A percentile compares a stretch with the other conserved stretches of the same genome.
Evolutionary conservation across 1,284 basidiomycete genomes (phyloP).

Genomic region (Ceratobasidium theobromae): DNA sequence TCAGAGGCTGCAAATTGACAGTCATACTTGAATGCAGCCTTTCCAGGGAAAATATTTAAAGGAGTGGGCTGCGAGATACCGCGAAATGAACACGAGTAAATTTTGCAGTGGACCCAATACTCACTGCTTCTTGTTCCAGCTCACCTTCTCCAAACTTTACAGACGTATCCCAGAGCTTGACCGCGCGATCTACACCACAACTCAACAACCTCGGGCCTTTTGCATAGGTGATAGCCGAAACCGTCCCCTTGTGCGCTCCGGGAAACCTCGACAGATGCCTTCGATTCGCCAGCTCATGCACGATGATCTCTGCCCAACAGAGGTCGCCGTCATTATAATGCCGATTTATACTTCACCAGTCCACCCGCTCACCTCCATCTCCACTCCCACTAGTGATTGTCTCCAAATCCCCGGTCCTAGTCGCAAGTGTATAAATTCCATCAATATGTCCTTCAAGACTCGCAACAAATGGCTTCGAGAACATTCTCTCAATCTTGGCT

Average conservation of each 20-base stretch:
- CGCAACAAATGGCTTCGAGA: slow-evolving; percentile 94
- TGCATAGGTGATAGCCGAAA: slow-evolving; percentile 80
- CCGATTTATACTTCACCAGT: background rate
- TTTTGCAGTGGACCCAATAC: background rate
- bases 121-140: slow-evolving; percentile 42
- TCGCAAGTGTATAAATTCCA: slow-evolving; percentile 87
- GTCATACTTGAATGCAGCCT: slow-evolving; percentile 82
- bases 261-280: slow-evolving; percentile 68
- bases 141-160: slow-evolving; percentile 37
- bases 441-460: slow-evolving; percentile 92
- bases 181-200: slow-evolving; percentile 87
- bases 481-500: slow-evolving; percentile 95
- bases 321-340: background rate
- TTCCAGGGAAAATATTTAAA: slow-evolving; percentile 74
- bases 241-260: slow-evolving; percentile 88
- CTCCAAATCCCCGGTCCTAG: slow-evolving; percentile 75
- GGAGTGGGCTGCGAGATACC: slow-evolving; percentile 47
- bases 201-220: slow-evolving; percentile 75
- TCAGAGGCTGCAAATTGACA: background rate
- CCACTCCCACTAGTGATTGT: slow-evolving; percentile 92
- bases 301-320: slow-evolving; percentile 65
- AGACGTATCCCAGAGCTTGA: slow-evolving; percentile 83
- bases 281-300: slow-evolving; percentile 81
- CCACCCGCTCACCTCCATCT: slow-evolving; percentile 73
- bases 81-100: background rate